These are phyloP conservation scores for Bolboschoenoplectus hybrid DNA, from an alignment of 202 grass and related monocot genomes.

Conservation along the genomic window DNA sequence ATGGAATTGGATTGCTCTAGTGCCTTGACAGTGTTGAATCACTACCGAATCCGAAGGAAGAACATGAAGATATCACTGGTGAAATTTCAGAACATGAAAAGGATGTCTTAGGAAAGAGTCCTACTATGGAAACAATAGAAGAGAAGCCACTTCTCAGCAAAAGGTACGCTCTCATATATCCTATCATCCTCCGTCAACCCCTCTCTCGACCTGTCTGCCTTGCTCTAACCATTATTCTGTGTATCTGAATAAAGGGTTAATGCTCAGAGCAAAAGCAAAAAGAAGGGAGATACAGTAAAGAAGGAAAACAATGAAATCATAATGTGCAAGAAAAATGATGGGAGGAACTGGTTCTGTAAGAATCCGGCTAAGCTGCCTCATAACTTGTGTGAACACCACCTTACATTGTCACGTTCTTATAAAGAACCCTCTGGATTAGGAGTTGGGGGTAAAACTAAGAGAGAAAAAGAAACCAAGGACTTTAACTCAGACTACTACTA, in stretches of 20 bases:
- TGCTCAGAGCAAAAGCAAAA: neutral
- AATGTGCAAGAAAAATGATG: conserved; percentile 75
- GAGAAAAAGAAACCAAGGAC: neutral
- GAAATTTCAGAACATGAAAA: conserved; percentile 36
- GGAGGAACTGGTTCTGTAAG: conserved; percentile 54
- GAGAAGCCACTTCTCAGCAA: neutral
- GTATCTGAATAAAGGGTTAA: neutral
- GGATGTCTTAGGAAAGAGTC: neutral
- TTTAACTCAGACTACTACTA: conserved; percentile 65
- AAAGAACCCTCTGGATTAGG: neutral
- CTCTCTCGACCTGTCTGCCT: conserved; percentile 22
- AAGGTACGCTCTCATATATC: conserved; percentile 31
- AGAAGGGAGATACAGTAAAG: conserved; percentile 18
- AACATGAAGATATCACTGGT: conserved; percentile 22
- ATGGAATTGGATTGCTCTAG: neutral
- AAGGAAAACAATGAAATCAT: neutral
- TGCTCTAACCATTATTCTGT: conserved; percentile 21
- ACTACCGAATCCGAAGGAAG: neutral
- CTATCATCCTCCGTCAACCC: conserved; percentile 27
- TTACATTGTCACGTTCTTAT: conserved; percentile 42
- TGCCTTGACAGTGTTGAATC: neutral
- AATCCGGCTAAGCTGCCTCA: conserved; percentile 45
- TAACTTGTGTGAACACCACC: conserved; percentile 62
- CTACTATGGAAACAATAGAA: conserved; percentile 11
- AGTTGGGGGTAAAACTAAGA: neutral